These are phyloP conservation scores for Daphne laureola DNA, from an alignment of 441 rosid genomes.

Conservation along the genomic window DNA sequence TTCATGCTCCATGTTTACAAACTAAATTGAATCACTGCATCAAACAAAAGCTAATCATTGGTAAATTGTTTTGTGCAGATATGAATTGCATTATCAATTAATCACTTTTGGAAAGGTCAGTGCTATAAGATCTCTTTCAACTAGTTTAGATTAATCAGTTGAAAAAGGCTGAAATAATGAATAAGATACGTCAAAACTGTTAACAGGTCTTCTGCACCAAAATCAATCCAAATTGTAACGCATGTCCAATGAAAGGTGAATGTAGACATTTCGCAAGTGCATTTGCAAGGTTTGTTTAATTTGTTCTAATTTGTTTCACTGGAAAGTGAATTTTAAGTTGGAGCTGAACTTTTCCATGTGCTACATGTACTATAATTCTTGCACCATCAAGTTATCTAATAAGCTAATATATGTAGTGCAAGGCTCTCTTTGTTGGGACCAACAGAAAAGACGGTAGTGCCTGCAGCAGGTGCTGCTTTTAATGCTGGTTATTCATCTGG, in stretches of 20 bases:
- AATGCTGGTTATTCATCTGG: constrained; percentile 4
- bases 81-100: constrained; percentile 68
- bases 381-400: too few relatives aligned
- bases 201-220: constrained; percentile 62
- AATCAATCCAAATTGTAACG: constrained; percentile 53
- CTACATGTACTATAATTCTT: too few relatives aligned
- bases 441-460: constrained; percentile 20
- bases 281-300: constrained; percentile 45
- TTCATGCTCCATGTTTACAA: too few relatives aligned
- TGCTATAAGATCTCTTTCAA: background rate
- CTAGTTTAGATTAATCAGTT: background rate
- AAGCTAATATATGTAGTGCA: constrained; percentile 24
- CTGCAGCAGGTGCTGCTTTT: constrained; percentile 11
- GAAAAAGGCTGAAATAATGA: constrained; percentile 1
- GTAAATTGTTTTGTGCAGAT: constrained; percentile 28
- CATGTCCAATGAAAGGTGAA: constrained; percentile 65
- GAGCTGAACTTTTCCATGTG: too few relatives aligned
- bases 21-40: background rate
- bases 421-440: constrained; percentile 36
- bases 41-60: constrained; percentile 7
- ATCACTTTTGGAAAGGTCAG: constrained; percentile 85
- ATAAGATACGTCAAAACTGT: constrained; percentile 2
- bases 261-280: constrained; percentile 73
- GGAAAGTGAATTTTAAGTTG: too few relatives aligned
- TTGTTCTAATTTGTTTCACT: too few relatives aligned